phyloP scores from a whole-genome alignment of 225 moss, liverwort and hornwort genomes.

The Anthoceros angustus region DNA sequence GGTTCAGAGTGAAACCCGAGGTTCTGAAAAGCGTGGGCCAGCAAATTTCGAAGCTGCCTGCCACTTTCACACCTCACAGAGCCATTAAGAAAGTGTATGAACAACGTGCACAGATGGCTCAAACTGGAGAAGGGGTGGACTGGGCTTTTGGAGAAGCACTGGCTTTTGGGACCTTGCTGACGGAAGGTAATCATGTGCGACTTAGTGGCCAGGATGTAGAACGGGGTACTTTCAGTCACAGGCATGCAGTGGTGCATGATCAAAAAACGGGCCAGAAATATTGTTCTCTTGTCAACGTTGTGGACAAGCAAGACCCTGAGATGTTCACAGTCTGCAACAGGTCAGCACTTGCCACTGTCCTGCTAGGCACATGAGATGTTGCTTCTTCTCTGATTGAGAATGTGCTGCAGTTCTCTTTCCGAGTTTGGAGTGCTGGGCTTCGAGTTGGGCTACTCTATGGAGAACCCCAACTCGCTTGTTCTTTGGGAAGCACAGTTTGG shows the following conservation, averaged over 20 bases:
- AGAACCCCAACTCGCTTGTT: conserved; percentile 80
- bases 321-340: conserved; percentile 98
- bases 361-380: not conserved
- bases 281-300: conserved; percentile 66
- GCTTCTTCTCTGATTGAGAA: conserved; percentile 1
- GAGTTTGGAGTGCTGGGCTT: conserved; percentile 96
- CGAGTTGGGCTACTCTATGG: conserved; percentile 96
- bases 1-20: conserved; percentile 67
- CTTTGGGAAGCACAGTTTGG: conserved; percentile 99
- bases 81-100: conserved; percentile 91
- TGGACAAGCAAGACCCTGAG: conserved; percentile 69
- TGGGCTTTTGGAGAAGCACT: conserved; percentile 90
- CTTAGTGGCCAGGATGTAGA: conserved; percentile 98
- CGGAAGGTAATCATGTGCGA: conserved; percentile 91
- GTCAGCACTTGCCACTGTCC: conserved; percentile 15
- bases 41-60: conserved; percentile 51
- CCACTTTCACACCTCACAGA: conserved; percentile 55
- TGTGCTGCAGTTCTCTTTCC: conserved; percentile 67
- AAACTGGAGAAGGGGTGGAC: conserved; percentile 61
- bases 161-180: conserved; percentile 79
- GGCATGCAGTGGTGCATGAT: conserved; percentile 84
- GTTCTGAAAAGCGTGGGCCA: conserved; percentile 61
- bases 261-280: conserved; percentile 68
- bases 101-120: conserved; percentile 59
- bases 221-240: conserved; percentile 95